Evolutionary conservation across 495 filamentous ascomycete genomes (phyloP).

Genomic region (Xylaria intraflava): DNA sequence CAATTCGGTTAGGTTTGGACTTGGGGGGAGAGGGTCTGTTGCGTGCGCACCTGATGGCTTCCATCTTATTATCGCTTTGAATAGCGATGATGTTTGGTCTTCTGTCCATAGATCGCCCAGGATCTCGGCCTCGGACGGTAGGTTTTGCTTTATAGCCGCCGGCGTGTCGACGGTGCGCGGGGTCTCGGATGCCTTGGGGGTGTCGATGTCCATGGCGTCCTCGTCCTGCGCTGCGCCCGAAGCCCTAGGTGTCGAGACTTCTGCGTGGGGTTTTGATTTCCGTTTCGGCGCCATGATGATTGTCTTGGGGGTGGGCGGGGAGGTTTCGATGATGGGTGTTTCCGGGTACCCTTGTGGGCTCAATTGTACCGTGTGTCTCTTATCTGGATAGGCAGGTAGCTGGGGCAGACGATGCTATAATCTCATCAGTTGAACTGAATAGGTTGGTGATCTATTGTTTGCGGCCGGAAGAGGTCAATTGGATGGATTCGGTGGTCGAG

Average conservation of each 20-base stretch:
- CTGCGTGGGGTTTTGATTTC: conserved; percentile 23
- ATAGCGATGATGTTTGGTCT: conserved; percentile 84
- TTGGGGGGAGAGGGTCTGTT: neutral
- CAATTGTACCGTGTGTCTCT: too few species aligned
- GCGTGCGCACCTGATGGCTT: conserved; percentile 76
- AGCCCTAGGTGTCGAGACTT: conserved; percentile 28
- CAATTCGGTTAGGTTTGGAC: too few species aligned
- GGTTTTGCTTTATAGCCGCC: conserved; percentile 28
- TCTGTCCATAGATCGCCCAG: conserved; percentile 83
- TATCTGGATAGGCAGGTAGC: too few species aligned
- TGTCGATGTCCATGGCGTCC: conserved; percentile 48
- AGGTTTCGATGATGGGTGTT: too few species aligned
- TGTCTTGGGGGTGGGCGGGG: too few species aligned
- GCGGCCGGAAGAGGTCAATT: neutral
- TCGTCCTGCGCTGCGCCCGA: conserved; percentile 40
- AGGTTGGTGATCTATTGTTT: neutral
- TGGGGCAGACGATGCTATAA: too few species aligned
- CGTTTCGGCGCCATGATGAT: conserved; percentile 61
- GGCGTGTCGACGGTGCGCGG: conserved; percentile 32
- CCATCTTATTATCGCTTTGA: conserved; percentile 84
- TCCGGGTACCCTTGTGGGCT: too few species aligned
- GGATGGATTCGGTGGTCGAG: neutral
- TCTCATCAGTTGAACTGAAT: neutral
- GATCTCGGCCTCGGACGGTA: conserved; percentile 25
- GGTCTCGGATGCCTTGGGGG: conserved; percentile 36